Conservation (phyloP, 495 filamentous ascomycete genomes). For the Friedmanniomyces simplex region DNA sequence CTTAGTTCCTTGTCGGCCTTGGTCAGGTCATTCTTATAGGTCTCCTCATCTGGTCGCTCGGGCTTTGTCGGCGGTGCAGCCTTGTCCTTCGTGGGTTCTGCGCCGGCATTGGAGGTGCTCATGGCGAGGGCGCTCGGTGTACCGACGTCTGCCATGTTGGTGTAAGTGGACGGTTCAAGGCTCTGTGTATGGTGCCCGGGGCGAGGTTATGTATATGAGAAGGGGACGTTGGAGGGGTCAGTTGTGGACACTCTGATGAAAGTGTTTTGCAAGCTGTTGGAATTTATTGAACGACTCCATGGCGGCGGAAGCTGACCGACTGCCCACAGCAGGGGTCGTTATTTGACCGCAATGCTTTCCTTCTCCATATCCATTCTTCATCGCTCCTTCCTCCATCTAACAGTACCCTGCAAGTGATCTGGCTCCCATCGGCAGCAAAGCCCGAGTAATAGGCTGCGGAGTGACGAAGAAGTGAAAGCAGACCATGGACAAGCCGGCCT, state of each 20-base stretch:
- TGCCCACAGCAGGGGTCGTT: no score
- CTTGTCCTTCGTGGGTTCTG: slow-evolving; percentile 15
- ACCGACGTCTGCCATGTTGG: slow-evolving; percentile 14
- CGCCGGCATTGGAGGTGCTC: neutral
- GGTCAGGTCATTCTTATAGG: slow-evolving; percentile 59
- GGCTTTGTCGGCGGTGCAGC: slow-evolving; percentile 29
- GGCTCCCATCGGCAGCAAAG: neutral
- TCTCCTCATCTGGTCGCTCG: slow-evolving; percentile 59
- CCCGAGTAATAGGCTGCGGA: neutral
- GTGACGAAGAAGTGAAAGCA: neutral
- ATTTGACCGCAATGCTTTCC: no score
- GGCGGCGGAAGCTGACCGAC: no score
- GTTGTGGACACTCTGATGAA: no score
- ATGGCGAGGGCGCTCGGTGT: slow-evolving; percentile 11
- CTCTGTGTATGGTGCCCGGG: neutral
- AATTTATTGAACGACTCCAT: no score
- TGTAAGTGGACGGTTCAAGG: neutral
- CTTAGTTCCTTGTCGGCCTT: slow-evolving; percentile 76
- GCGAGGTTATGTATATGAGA: neutral
- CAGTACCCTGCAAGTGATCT: no score
- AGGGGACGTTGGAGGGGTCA: neutral
- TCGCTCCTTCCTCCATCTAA: no score
- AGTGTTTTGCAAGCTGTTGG: no score
- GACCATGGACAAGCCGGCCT: slow-evolving; percentile 43
- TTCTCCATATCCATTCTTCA: no score